Evolutionary conservation across 1,139 yeast species (phyloP).

Genomic region (Yamadazyma songkhlaensis): DNA sequence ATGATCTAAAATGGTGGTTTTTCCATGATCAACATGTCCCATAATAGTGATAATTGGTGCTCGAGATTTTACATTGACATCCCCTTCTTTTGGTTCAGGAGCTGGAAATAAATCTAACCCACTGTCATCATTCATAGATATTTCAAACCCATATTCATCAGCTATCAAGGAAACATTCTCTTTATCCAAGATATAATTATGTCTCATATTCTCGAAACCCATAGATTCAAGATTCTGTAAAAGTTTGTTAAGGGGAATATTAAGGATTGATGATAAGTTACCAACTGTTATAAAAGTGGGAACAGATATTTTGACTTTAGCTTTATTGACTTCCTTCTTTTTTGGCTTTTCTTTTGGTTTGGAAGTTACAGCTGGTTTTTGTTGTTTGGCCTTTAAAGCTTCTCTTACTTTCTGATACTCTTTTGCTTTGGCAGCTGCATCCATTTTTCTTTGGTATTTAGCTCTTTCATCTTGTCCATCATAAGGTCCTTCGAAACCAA

Average conservation of each 20-base stretch:
- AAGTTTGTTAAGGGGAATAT: constrained; percentile 60
- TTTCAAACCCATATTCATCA: constrained; percentile 81
- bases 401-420: constrained; percentile 16
- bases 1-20: constrained; percentile 87
- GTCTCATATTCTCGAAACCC: constrained; percentile 76
- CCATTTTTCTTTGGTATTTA: constrained; percentile 2
- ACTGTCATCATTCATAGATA: constrained; percentile 55
- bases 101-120: constrained; percentile 63
- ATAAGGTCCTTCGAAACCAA: neutral
- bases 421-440: constrained; percentile 1
- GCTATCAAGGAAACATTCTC: constrained; percentile 87
- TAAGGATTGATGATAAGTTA: constrained; percentile 69
- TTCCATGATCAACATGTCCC: constrained; percentile 99
- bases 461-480: constrained; percentile 1
- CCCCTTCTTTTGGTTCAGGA: constrained; percentile 23
- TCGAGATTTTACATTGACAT: constrained; percentile 54
- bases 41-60: constrained; percentile 96
- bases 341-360: neutral
- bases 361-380: neutral
- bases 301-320: constrained; percentile 42
- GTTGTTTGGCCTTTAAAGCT: constrained; percentile 14
- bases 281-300: constrained; percentile 77
- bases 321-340: constrained; percentile 5
- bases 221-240: constrained; percentile 56
- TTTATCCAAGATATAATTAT: constrained; percentile 77